phyloP scores from a whole-genome alignment of 495 filamentous ascomycete species.

The Penicillium odoratum region DNA sequence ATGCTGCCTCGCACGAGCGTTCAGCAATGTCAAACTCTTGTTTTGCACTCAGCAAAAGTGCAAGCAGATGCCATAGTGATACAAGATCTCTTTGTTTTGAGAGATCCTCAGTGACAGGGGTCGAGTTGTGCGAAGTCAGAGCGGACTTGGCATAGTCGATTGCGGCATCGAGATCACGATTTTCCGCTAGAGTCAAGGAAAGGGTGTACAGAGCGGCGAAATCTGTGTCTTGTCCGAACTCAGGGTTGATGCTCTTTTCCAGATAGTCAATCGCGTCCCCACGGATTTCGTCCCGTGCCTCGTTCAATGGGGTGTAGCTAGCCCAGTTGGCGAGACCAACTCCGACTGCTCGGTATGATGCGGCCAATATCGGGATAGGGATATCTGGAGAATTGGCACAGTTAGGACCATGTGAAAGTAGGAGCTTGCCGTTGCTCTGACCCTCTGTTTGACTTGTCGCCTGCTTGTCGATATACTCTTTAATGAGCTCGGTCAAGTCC shows the following conservation, averaged over 20 bases:
- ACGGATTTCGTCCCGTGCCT: slow-evolving; percentile 66
- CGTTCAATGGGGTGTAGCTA: slow-evolving; percentile 69
- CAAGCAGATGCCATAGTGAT: slow-evolving; percentile 76
- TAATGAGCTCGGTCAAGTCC: slow-evolving; percentile 62
- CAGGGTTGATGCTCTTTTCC: slow-evolving; percentile 65
- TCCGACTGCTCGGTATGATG: slow-evolving; percentile 78
- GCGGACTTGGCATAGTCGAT: slow-evolving; percentile 73
- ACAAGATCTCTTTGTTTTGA: slow-evolving; percentile 43
- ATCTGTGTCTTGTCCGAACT: slow-evolving; percentile 59
- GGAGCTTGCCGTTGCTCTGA: slow-evolving; percentile 32
- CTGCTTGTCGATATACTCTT: slow-evolving; percentile 61
- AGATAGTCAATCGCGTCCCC: slow-evolving; percentile 71
- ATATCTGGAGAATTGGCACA: slow-evolving; percentile 38
- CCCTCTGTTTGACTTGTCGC: slow-evolving; percentile 35
- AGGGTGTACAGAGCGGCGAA: slow-evolving; percentile 76
- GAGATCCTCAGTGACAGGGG: slow-evolving; percentile 28
- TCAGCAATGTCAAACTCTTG: slow-evolving; percentile 80
- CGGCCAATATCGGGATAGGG: slow-evolving; percentile 55
- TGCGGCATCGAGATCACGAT: slow-evolving; percentile 70
- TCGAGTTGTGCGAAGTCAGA: slow-evolving; percentile 40
- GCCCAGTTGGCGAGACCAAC: slow-evolving; percentile 85
- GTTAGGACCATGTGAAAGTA: slow-evolving; percentile 21
- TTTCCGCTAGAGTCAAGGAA: slow-evolving; percentile 77
- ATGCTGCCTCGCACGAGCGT: slow-evolving; percentile 81
- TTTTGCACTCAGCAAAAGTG: slow-evolving; percentile 79